These are phyloP conservation scores for Candida pseudofarinosa DNA, from an alignment of 805 yeast species.

Conservation along the genomic window DNA sequence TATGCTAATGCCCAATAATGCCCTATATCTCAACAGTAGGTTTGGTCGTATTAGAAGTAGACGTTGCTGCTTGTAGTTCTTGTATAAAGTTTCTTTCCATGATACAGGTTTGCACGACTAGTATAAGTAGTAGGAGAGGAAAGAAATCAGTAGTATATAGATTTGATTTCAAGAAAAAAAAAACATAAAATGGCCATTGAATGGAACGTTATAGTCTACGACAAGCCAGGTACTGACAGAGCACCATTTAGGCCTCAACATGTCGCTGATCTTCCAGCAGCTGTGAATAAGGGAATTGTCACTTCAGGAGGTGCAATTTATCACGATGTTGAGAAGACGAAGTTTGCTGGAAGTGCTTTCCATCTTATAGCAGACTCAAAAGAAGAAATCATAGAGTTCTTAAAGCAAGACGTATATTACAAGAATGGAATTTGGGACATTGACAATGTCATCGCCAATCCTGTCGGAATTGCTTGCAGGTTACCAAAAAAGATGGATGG, in stretches of 20 bases:
- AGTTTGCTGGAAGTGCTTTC: constrained; percentile 67
- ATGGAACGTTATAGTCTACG: constrained; percentile 67
- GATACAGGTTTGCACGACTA: no score
- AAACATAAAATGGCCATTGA: constrained; percentile 35
- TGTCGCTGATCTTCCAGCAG: constrained; percentile 23
- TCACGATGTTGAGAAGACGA: constrained; percentile 37
- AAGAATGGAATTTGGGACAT: constrained; percentile 75
- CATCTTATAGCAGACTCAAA: constrained; percentile 60
- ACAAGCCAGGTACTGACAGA: constrained; percentile 63
- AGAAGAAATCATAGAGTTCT: constrained; percentile 61
- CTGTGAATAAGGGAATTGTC: constrained; percentile 34
- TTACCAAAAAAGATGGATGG: constrained; percentile 34
- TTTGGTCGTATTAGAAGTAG: no score
- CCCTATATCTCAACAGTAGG: no score
- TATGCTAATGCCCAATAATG: no score
- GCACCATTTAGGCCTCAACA: constrained; percentile 50
- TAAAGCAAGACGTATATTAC: constrained; percentile 61
- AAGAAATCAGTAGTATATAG: no score
- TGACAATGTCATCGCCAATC: constrained; percentile 55
- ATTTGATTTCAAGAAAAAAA: no score
- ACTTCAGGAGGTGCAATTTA: constrained; percentile 42
- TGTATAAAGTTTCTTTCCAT: no score
- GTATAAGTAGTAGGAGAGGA: no score
- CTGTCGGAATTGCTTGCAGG: constrained; percentile 38
- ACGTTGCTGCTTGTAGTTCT: no score